Conservation (phyloP, 164 flowering plant species). For the Liriodendron chinense region DNA sequence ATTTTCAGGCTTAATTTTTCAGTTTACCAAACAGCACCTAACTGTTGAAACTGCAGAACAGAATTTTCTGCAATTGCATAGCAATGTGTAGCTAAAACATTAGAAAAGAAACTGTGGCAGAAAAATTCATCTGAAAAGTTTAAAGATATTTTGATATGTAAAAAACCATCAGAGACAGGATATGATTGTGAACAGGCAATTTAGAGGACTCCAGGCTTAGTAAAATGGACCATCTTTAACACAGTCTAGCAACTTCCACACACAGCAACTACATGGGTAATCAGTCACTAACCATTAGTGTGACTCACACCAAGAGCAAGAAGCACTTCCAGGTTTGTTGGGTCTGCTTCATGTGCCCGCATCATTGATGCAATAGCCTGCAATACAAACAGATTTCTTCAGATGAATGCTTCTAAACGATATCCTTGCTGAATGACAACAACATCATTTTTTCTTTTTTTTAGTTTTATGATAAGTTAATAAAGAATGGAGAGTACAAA, state of each 20-base stretch:
- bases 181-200: not conserved
- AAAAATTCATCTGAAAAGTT: not conserved
- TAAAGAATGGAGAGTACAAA: too few species aligned
- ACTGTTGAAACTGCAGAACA: not conserved
- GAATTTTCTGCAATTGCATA: not conserved
- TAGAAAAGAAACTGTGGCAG: not conserved
- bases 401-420: not conserved
- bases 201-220: not conserved
- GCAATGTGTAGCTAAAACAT: not conserved
- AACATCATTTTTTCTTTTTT: not conserved
- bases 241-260: not conserved
- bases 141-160: not conserved
- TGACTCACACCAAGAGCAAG: conserved; percentile 99
- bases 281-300: conserved; percentile 75
- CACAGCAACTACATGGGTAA: conserved; percentile 1
- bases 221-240: not conserved
- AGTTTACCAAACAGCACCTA: too few species aligned
- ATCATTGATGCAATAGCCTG: conserved; percentile 99
- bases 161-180: not conserved
- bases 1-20: too few species aligned
- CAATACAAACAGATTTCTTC: conserved; percentile 14
- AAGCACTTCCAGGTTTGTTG: conserved; percentile 93
- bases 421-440: not conserved
- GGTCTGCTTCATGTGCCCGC: conserved; percentile 92
- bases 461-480: too few species aligned